Base-by-base conservation (phyloP, 2,329 filamentous ascomycete species). In the Colletotrichum shisoi region DNA sequence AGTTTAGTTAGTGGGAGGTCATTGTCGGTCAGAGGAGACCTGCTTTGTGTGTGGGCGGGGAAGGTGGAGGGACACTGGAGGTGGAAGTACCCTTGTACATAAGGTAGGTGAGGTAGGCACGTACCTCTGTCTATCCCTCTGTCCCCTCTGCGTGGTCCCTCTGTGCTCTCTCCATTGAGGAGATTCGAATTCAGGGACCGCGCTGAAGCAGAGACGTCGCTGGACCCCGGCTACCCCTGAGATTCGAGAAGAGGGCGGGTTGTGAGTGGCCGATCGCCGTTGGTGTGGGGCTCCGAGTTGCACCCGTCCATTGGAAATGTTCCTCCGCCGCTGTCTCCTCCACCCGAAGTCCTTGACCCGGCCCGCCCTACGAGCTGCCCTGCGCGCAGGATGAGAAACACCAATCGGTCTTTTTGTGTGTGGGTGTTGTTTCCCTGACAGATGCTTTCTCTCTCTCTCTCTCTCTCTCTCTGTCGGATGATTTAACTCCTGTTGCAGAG, bases 161-260 rank as follows among this genome's bases (percentile, higher is more conserved):
- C 24, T 27, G 4, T 27, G 24, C 24, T 27, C 31, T 34, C 7
- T 9, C 31, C 31, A 34, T 8, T 37, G 19, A 48, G 11, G 17
- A 9, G 17, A 45, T 45, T n/a, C n/a, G n/a, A n/a, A n/a, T n/a
- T 8, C 42, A 45, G 42, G 42, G 42, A 45, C n/a, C 37, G 34
- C 15, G 24, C n/a, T 57, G 46, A 40, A 31, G 57, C 46, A 52
- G 51, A 45, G 21, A 42, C 48, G 49, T 58, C 44, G 48, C 49
- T 58, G 61, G 54, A 64, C 64, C 64, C 64, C 64, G 54, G 48
- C 53, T 63, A 53, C 64, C 64, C 64, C 64, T 67, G 60, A 59
- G 64, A 49, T 48, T 42, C 59, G 17, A 24, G 39, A 37, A 7
- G 6, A 44, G 8, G 7, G 6, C 34, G 40, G 21, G 9, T 27